Evolutionary conservation across 345 rosid species (phyloP).

Genomic region (Dipteronia sinensis): DNA sequence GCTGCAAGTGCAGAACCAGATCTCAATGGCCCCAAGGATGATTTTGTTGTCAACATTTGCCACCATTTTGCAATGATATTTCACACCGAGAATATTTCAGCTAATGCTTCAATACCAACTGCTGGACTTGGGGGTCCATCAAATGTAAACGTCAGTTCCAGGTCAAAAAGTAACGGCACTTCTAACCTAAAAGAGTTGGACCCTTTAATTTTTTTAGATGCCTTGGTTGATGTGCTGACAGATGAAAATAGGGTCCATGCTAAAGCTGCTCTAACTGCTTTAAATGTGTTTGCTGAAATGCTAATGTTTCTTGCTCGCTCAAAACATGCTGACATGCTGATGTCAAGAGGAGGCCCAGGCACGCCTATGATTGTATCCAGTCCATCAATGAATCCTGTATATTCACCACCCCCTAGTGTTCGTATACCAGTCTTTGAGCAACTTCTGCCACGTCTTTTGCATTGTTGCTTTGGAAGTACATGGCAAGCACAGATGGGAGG

Average conservation of each 20-base stretch:
- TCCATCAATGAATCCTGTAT: conserved; percentile 98
- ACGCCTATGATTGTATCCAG: conserved; percentile 98
- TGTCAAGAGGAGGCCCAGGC: conserved; percentile 91
- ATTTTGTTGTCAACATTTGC: conserved; percentile 79
- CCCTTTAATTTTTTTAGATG: conserved; percentile 87
- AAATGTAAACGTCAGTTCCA: conserved; percentile 46
- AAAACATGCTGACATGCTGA: conserved; percentile 80
- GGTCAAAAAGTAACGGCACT: conserved; percentile 58
- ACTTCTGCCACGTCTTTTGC: conserved; percentile 94
- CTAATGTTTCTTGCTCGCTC: conserved; percentile 90
- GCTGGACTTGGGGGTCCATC: conserved; percentile 57
- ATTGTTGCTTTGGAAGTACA: conserved; percentile 94
- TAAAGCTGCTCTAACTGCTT: conserved; percentile 83
- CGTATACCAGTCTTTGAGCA: conserved; percentile 95
- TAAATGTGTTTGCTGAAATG: conserved; percentile 85
- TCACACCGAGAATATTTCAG: conserved; percentile 64
- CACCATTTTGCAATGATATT: conserved; percentile 93
- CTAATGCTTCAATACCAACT: conserved; percentile 52
- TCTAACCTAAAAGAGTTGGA: conserved; percentile 87
- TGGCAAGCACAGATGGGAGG: conserved; percentile 99
- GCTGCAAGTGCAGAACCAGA: conserved; percentile 89
- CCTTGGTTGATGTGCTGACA: conserved; percentile 90
- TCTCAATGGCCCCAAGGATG: conserved; percentile 71
- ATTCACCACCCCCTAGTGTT: conserved; percentile 92
- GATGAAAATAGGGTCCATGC: conserved; percentile 92